phyloP scores from a whole-genome alignment of 345 rosid species.

The Gossypium rotundifolium region DNA sequence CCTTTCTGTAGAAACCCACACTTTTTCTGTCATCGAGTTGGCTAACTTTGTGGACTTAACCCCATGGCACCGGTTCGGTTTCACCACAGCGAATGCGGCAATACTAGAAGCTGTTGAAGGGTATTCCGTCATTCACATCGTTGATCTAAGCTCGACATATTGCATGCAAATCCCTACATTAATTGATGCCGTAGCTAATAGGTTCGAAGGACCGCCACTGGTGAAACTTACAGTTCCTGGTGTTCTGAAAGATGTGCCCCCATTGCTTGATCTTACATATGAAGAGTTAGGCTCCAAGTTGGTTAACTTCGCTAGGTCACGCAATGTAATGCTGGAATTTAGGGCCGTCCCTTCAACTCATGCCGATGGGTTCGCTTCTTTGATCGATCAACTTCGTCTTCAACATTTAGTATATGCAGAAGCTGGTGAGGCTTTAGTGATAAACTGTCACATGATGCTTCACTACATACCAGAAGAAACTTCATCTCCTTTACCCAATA shows the following conservation, averaged over 20 bases:
- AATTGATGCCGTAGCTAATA: constrained; percentile 58
- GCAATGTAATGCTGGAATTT: constrained; percentile 63
- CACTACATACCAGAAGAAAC: constrained; percentile 74
- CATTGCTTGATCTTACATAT: constrained; percentile 53
- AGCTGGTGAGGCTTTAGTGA: constrained; percentile 53
- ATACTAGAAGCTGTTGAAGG: constrained; percentile 76
- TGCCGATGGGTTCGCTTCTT: constrained; percentile 58
- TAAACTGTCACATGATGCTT: constrained; percentile 89
- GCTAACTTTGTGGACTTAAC: constrained; percentile 82
- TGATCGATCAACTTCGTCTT: constrained; percentile 53
- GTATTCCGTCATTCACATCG: constrained; percentile 61
- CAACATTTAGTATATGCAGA: constrained; percentile 44
- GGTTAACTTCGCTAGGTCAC: constrained; percentile 62
- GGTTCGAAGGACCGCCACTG: constrained; percentile 51
- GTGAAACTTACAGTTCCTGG: constrained; percentile 66
- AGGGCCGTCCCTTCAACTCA: constrained; percentile 46
- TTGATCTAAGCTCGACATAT: constrained; percentile 75
- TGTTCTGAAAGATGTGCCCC: constrained; percentile 26
- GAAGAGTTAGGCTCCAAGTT: constrained; percentile 66
- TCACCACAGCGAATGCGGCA: constrained; percentile 78
- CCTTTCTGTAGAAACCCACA: constrained; percentile 42
- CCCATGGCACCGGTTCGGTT: constrained; percentile 97
- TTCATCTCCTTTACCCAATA: constrained; percentile 12
- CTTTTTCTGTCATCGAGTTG: constrained; percentile 71
- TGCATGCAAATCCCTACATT: constrained; percentile 98